Conservation (phyloP, 1,139 yeast species). For the Nadsonia commutata region DNA sequence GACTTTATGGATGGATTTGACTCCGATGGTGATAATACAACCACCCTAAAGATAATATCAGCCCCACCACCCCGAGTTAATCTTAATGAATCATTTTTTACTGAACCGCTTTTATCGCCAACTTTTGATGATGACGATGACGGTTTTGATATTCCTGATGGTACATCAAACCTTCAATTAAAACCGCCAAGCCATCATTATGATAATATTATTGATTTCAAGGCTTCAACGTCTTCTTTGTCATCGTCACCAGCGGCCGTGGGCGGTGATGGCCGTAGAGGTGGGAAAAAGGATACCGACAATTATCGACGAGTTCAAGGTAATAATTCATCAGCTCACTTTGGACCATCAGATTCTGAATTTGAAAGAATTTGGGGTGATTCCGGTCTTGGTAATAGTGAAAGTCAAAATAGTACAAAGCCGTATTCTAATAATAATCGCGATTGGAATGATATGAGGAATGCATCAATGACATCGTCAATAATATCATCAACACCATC, state of each 20-base stretch:
- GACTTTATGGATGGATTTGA: neutral
- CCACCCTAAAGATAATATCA: neutral
- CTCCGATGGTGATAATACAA: neutral
- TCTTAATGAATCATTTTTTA: neutral
- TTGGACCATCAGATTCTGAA: neutral
- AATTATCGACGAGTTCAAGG: too few relatives aligned
- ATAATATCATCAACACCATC: neutral
- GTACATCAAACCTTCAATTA: neutral
- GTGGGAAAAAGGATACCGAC: too few relatives aligned
- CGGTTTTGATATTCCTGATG: neutral
- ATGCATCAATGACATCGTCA: neutral
- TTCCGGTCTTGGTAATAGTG: neutral
- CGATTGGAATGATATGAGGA: neutral
- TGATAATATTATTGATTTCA: neutral
- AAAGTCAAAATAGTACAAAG: neutral
- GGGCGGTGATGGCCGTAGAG: too few relatives aligned
- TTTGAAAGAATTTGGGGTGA: neutral
- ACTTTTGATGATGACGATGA: neutral
- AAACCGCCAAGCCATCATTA: neutral
- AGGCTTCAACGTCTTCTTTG: neutral
- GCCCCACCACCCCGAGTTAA: neutral
- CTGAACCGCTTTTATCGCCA: neutral
- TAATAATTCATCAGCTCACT: neutral
- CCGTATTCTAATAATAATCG: neutral
- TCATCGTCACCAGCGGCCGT: neutral